Evolutionary conservation across 352 stramenopile genomes (phyloP).

Genomic region (Globisporangium middletonii): DNA sequence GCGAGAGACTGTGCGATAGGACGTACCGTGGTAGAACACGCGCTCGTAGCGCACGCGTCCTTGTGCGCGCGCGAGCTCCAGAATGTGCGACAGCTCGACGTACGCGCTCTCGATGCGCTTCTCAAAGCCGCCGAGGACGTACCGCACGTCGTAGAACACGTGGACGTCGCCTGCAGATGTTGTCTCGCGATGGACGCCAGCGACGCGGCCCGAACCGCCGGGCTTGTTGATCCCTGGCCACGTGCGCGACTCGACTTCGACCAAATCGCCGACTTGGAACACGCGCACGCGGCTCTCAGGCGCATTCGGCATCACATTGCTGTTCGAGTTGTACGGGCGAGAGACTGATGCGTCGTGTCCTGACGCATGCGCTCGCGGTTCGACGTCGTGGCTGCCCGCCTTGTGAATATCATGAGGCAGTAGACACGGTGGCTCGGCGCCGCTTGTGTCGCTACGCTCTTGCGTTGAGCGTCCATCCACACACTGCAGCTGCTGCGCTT

Average conservation of each 20-base stretch:
- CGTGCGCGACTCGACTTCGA: conserved; percentile 66
- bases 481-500: neutral
- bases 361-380: neutral
- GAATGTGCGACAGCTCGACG: conserved; percentile 44
- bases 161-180: conserved; percentile 12
- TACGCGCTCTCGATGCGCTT: conserved; percentile 64
- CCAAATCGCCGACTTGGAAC: conserved; percentile 35
- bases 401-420: neutral
- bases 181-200: conserved; percentile 30
- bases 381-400: neutral
- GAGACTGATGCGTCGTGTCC: neutral
- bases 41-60: conserved; percentile 30
- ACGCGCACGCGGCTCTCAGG: conserved; percentile 7
- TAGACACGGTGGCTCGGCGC: neutral
- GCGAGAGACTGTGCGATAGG: neutral
- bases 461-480: no score
- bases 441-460: neutral
- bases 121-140: conserved; percentile 76
- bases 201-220: conserved; percentile 59
- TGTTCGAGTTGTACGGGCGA: neutral
- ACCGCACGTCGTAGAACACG: conserved; percentile 76
- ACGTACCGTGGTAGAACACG: conserved; percentile 56
- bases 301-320: neutral
- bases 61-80: conserved; percentile 27
- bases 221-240: conserved; percentile 88